These are phyloP conservation scores for Citrus cavaleriei DNA, from an alignment of 345 rosid species.

Conservation along the genomic window DNA sequence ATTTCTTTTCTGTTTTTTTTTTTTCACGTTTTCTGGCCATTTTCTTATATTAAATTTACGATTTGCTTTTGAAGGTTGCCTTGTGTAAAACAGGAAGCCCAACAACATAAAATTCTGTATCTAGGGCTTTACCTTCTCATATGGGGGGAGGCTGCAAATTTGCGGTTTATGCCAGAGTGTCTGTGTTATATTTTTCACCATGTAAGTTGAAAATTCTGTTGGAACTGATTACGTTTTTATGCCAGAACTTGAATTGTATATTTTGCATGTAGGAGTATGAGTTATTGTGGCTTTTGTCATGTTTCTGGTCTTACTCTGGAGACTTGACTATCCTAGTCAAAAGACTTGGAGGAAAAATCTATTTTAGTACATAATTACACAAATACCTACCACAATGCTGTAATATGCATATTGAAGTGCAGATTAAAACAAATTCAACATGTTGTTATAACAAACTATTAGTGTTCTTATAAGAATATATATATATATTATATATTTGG, in stretches of 20 bases:
- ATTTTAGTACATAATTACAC: too few species aligned
- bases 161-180: constrained; percentile 96
- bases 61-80: constrained; percentile 63
- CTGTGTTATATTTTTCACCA: constrained; percentile 91
- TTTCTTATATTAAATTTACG: constrained; percentile 15
- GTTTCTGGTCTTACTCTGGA: background rate
- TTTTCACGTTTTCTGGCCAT: background rate
- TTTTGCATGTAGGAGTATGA: background rate
- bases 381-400: too few species aligned
- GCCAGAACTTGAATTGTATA: background rate
- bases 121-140: constrained; percentile 92
- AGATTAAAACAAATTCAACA: background rate
- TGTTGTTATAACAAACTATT: background rate
- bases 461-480: background rate
- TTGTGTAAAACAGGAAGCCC: constrained; percentile 66
- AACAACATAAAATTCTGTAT: constrained; percentile 78
- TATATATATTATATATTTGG: background rate
- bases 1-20: constrained; percentile 1
- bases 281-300: background rate
- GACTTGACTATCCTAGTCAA: background rate
- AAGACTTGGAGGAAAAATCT: too few species aligned
- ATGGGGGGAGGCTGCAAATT: constrained; percentile 98
- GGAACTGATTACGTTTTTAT: background rate
- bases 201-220: constrained; percentile 45
- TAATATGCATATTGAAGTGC: background rate